Evolutionary conservation across 257 asterid species (phyloP).

Genomic region (Coffea canephora): DNA sequence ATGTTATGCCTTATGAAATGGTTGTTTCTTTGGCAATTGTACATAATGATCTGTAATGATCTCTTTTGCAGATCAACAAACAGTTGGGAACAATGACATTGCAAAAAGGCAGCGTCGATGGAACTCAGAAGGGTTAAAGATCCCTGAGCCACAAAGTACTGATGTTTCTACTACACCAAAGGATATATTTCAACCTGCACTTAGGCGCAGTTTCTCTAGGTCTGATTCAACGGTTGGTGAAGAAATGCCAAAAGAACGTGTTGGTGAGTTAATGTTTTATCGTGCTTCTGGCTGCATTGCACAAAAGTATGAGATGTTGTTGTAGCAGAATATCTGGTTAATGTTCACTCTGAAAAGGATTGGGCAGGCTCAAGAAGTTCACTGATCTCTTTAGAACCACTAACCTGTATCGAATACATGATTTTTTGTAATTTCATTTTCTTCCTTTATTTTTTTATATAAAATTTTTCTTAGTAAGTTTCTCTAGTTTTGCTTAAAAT

Average conservation of each 20-base stretch:
- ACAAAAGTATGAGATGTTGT: not conserved
- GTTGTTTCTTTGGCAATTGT: not conserved
- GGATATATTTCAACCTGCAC: conserved; percentile 41
- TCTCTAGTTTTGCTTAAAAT: not conserved
- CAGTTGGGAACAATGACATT: conserved; percentile 44
- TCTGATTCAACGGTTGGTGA: conserved; percentile 36
- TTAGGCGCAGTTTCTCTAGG: conserved; percentile 44
- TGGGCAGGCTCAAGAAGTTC: not conserved
- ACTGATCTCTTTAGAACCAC: not conserved
- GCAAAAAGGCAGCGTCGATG: conserved; percentile 66
- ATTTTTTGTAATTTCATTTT: not conserved
- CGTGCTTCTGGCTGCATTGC: not conserved
- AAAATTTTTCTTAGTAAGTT: no score
- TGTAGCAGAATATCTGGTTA: not conserved
- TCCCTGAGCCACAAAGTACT: conserved; percentile 44
- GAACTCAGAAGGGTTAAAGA: conserved; percentile 53
- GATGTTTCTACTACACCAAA: conserved; percentile 39
- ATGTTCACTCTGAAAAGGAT: not conserved
- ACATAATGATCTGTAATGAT: not conserved
- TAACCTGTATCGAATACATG: not conserved
- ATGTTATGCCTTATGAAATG: not conserved
- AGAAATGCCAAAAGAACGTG: conserved; percentile 69
- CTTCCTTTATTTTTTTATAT: no score
- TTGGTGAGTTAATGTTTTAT: conserved; percentile 41
- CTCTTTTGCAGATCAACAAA: conserved; percentile 43